phyloP scores from a whole-genome alignment of 2,329 filamentous ascomycete genomes.

The Stemphylium beticola region DNA sequence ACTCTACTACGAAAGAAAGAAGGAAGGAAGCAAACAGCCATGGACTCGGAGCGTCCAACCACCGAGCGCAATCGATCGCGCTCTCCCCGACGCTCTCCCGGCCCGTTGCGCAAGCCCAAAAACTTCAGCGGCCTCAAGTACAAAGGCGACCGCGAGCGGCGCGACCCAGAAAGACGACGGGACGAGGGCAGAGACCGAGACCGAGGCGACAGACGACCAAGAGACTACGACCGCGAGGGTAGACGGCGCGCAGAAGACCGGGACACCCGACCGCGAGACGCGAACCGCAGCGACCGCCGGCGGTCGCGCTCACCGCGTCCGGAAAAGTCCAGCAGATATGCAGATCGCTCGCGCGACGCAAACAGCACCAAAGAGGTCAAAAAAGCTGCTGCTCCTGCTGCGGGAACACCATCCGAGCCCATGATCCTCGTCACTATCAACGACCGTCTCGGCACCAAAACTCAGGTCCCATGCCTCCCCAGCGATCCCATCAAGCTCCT shows the following conservation, averaged over 20 bases:
- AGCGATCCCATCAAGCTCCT: constrained; percentile 84
- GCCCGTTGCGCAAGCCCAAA: constrained; percentile 32
- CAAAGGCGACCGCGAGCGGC: constrained; percentile 52
- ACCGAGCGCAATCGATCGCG: constrained; percentile 33
- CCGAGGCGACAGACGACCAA: constrained; percentile 34
- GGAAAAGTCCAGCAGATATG: no score
- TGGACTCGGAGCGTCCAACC: constrained; percentile 13
- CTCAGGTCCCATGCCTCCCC: constrained; percentile 86
- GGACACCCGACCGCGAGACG: background rate
- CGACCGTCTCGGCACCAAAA: constrained; percentile 94
- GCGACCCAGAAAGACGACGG: constrained; percentile 13
- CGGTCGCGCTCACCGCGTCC: constrained; percentile 1
- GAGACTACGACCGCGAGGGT: constrained; percentile 25
- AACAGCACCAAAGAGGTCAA: constrained; percentile 4
- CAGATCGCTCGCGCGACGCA: constrained; percentile 28
- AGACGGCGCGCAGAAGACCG: constrained; percentile 4
- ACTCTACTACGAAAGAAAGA: background rate
- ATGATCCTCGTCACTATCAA: constrained; percentile 97
- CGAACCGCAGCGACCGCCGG: constrained; percentile 9
- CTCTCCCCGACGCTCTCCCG: constrained; percentile 30
- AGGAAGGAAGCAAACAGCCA: background rate
- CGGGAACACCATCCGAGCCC: constrained; percentile 61
- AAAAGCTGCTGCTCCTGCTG: constrained; percentile 29
- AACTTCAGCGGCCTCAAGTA: constrained; percentile 63
- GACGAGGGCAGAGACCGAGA: constrained; percentile 3